Conservation (phyloP, 768 basidiomycete genomes). For the Gyrodon lividus region DNA sequence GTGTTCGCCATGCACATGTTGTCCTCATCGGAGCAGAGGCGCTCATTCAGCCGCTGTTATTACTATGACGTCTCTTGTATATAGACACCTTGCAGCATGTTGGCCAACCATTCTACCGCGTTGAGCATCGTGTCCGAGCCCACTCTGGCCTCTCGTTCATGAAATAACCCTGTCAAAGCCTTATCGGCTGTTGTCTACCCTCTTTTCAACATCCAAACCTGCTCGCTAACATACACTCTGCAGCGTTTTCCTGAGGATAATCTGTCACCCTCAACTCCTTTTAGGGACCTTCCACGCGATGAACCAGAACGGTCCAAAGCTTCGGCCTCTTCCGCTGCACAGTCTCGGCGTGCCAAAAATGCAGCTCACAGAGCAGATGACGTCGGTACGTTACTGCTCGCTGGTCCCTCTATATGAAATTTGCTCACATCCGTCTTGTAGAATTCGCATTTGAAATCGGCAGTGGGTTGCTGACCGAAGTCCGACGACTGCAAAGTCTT, state of each 20-base stretch:
- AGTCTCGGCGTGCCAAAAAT: constrained; percentile 87
- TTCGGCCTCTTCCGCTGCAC: constrained; percentile 74
- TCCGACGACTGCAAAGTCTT: constrained; percentile 85
- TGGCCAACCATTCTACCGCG: background rate
- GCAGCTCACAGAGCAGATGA: constrained; percentile 88
- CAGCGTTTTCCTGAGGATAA: constrained; percentile 48
- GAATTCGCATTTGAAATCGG: constrained; percentile 99
- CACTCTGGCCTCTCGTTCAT: background rate
- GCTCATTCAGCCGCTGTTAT: no score
- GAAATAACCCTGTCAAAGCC: background rate
- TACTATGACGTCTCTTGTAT: no score
- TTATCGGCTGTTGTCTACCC: background rate
- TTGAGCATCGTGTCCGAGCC: background rate
- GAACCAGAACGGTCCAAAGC: constrained; percentile 61
- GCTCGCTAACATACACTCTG: constrained; percentile 8
- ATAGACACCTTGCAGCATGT: no score
- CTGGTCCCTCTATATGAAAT: constrained; percentile 8
- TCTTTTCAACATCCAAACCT: background rate
- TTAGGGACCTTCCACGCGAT: constrained; percentile 54
- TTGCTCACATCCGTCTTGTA: constrained; percentile 35
- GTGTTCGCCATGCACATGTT: constrained; percentile 11
- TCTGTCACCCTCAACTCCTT: constrained; percentile 44
- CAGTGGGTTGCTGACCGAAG: constrained; percentile 86
- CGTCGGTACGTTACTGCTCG: constrained; percentile 58
- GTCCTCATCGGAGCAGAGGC: no score